Conservation (phyloP, 352 stramenopile genomes). For the Phytophthora pistaciae region DNA sequence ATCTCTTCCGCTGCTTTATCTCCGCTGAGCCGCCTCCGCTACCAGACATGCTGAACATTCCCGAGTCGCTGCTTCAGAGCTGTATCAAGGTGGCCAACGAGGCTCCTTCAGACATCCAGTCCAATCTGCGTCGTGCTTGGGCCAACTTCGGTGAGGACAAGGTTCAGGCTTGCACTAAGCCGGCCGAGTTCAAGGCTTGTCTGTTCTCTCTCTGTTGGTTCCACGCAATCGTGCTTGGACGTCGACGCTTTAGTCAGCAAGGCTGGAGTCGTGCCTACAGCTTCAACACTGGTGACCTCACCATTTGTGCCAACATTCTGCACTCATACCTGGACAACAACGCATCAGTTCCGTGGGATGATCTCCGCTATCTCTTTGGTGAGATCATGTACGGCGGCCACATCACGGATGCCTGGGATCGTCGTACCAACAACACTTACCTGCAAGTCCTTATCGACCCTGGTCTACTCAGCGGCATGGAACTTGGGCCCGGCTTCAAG, state of each 20-base stretch:
- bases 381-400: conserved; percentile 98
- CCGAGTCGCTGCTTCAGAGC: conserved; percentile 95
- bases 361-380: conserved; percentile 96
- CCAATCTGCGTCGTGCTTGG: conserved; percentile 95
- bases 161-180: conserved; percentile 88
- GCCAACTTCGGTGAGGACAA: conserved; percentile 95
- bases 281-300: conserved; percentile 97
- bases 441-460: conserved; percentile 91
- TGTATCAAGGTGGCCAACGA: conserved; percentile 98
- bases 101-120: conserved; percentile 96
- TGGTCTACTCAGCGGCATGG: conserved; percentile 89
- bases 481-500: conserved; percentile 96
- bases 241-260: conserved; percentile 94
- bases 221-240: conserved; percentile 95
- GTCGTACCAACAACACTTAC: conserved; percentile 96
- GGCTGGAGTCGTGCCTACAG: conserved; percentile 95
- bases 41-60: conserved; percentile 96
- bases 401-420: conserved; percentile 97
- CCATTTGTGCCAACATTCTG: conserved; percentile 96
- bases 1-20: conserved; percentile 97
- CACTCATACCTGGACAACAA: conserved; percentile 95
- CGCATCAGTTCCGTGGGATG: conserved; percentile 93
- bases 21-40: conserved; percentile 94
- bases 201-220: conserved; percentile 97
- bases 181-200: conserved; percentile 94